Base-by-base conservation (phyloP, 2,329 filamentous ascomycete genomes). In the Penicillium freii region DNA sequence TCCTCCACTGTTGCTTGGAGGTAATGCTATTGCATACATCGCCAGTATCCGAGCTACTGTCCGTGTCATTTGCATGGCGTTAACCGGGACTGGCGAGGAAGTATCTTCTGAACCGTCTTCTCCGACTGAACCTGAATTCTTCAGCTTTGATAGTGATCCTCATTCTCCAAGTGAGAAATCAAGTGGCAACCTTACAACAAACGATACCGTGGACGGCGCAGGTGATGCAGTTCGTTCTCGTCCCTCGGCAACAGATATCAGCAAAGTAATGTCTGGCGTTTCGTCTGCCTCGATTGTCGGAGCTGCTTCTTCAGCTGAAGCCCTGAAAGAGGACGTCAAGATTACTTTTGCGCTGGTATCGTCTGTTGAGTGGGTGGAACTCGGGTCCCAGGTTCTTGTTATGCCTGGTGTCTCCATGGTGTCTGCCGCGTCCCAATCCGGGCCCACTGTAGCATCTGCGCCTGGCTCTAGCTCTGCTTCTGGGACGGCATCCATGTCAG, bases 31-130 rank as follows among this genome's bases (percentile, higher is more conserved):
- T 31, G 84, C 93, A 0, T 97, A 97, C 69, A 85, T 92, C 40
- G 91, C 91, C 19, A 97, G 92, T 69, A 87, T 97, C 15, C 84
- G 93, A 9, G 89, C 92, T 1, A 86, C 89, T 0, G 92, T 91
- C 0, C 87, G 88, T 58, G 84, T 97, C 1, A 71, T 89, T 27
- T 82, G 83, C 33, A 80, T 88, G 57, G 70, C 71, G 23, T 64
- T 75, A 15, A 69, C 69, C 5, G 72, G 71, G 7, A 29, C 58
- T 23, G 51, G 39, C 5, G 69, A 76, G 17, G 65, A 71, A 34
- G 50, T 60, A 9, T 54, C 66, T 21, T 68, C 69, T 5, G 60
- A 64, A 7, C 66, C 66, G 5, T 59, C 64, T 7, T 73, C 71
- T 3, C 68, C 69, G 4, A 66, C 65, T 0, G 76, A 78, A 34